Base-by-base conservation (phyloP, 2,329 filamentous ascomycete genomes). In the Colletotrichum sp. region DNA sequence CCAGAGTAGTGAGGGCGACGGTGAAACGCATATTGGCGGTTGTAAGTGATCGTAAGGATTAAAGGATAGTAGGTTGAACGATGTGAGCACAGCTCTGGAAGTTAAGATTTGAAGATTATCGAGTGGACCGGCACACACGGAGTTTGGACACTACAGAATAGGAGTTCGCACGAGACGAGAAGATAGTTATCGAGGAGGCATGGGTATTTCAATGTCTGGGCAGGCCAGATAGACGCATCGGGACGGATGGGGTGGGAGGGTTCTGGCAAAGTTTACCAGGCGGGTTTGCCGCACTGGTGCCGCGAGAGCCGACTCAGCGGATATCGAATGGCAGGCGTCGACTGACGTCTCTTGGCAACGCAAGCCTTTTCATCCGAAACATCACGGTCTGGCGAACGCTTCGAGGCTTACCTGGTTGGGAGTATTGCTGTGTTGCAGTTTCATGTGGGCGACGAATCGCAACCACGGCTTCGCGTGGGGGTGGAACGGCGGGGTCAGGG, bases 11-110 rank as follows among this genome's bases (percentile, higher is more conserved):
- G 73, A 76, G 44, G 12, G 57, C 73, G 32, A 76, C 10, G 10
- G 73, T 21, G 69, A 76, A 76, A 36, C 73, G 73, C 73, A 76
- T 76, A 10, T 8, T 75, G 72, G 34, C 68, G 49, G 49, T 60
- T 36, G 21, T 44, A 4, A 24, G 28, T 36, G 15, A 3, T 32
- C 2, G 44, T 21, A 13, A 52, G n/a, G n/a, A 52, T 13, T 52
- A 21, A 49, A 52, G 44, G n/a, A 21, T 52, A 3, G n/a, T 36
- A 21, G 32, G 21, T 72, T 55, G 52, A 59, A 67, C 5, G 8
- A 6, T 64, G 18, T 3, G 69, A 76, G 73, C 64, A 68, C 69
- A 68, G 73, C 73, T 73, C 73, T 68, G 28, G 10, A 26, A 16
- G 15, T 16, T 39, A 59, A 21, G 36, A 64, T n/a, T 26, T 55